These are phyloP conservation scores for Sphagnurus paluster DNA, from an alignment of 1,284 basidiomycete species.

Conservation along the genomic window DNA sequence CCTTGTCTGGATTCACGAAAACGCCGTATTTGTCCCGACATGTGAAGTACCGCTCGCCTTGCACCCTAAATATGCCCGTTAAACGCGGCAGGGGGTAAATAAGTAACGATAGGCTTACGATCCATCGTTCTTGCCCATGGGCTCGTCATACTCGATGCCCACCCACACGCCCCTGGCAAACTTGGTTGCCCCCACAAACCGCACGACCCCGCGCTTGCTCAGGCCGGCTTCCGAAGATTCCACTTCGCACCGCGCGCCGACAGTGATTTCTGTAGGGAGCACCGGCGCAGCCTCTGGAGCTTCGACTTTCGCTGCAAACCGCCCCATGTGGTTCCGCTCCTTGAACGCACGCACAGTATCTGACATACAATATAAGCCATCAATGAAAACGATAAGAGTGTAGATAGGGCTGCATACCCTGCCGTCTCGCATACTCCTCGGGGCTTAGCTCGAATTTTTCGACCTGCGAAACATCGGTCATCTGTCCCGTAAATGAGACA, in stretches of 20 bases:
- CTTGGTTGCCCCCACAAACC: constrained; percentile 80
- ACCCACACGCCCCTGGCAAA: constrained; percentile 87
- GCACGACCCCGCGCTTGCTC: constrained; percentile 80
- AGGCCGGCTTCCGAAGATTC: constrained; percentile 66
- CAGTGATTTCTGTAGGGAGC: constrained; percentile 43
- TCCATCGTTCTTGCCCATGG: constrained; percentile 94
- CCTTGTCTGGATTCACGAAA: constrained; percentile 86
- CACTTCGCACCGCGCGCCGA: constrained; percentile 84
- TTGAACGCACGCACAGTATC: constrained; percentile 94
- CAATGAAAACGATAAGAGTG: constrained; percentile 4
- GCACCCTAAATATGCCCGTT: constrained; percentile 54
- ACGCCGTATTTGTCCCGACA: constrained; percentile 79
- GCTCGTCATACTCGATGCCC: constrained; percentile 95
- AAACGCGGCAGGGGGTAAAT: background rate
- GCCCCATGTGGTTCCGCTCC: constrained; percentile 85
- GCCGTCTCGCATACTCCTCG: constrained; percentile 78
- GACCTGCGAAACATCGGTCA: constrained; percentile 83
- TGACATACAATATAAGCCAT: constrained; percentile 28
- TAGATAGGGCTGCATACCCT: constrained; percentile 62
- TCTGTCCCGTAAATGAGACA: constrained; percentile 72
- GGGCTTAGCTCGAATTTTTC: constrained; percentile 92
- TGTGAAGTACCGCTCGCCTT: constrained; percentile 84
- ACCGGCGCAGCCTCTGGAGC: constrained; percentile 23
- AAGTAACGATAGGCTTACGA: constrained; percentile 57
- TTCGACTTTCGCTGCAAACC: constrained; percentile 67